Evolutionary conservation across 345 rosid species (phyloP).

Genomic region (Aegle marmelos): DNA sequence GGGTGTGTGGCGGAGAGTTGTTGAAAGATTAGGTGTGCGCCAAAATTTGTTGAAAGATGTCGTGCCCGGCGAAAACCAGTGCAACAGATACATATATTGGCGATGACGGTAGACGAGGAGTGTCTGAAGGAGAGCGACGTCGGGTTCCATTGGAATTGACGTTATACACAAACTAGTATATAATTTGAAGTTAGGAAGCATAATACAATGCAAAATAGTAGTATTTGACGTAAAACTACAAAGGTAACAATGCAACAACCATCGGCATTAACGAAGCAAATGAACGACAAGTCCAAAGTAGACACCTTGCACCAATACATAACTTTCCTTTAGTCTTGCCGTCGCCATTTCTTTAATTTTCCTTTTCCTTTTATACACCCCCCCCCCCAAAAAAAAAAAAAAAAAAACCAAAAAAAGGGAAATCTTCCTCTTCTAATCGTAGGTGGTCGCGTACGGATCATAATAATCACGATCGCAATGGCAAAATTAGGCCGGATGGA

Average conservation of each 20-base stretch:
- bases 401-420: too few species aligned
- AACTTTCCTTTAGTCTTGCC: constrained; percentile 6
- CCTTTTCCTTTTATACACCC: neutral
- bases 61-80: too few species aligned
- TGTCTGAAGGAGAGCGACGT: constrained; percentile 61
- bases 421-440: neutral
- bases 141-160: constrained; percentile 82
- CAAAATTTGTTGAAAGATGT: too few species aligned
- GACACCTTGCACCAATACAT: neutral
- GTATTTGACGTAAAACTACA: too few species aligned
- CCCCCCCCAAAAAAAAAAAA: too few species aligned
- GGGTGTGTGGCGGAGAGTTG: too few species aligned
- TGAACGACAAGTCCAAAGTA: constrained; percentile 20
- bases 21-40: too few species aligned
- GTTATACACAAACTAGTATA: constrained; percentile 67
- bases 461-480: constrained; percentile 10
- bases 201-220: too few species aligned
- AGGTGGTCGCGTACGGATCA: neutral
- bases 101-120: constrained; percentile 75
- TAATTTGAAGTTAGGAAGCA: too few species aligned
- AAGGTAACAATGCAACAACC: too few species aligned
- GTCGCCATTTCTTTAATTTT: neutral
- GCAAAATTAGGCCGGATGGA: constrained; percentile 10
- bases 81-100: constrained; percentile 36
- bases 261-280: constrained; percentile 27